Conservation (phyloP, 805 yeast species). For the Metschnikowia shivogae region DNA sequence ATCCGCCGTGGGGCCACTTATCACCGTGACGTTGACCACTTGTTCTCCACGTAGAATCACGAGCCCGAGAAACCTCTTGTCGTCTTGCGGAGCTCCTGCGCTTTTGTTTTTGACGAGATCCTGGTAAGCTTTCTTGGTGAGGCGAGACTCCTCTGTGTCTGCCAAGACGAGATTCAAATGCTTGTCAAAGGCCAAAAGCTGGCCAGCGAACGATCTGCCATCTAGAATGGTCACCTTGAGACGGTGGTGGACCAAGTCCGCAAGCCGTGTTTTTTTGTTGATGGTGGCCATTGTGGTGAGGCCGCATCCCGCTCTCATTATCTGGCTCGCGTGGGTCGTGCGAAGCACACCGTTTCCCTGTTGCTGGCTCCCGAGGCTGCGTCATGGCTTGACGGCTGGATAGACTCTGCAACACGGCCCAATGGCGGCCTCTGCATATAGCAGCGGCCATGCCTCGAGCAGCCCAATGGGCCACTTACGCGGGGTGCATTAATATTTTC, state of each 20-base stretch:
- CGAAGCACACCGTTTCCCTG: background rate
- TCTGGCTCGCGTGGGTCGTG: background rate
- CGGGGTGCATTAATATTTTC: too few species aligned
- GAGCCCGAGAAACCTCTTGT: constrained; percentile 74
- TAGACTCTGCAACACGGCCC: too few species aligned
- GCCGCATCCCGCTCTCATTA: background rate
- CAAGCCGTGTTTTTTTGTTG: constrained; percentile 40
- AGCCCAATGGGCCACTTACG: too few species aligned
- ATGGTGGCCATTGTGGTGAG: constrained; percentile 15
- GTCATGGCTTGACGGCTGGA: too few species aligned
- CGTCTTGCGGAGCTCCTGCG: constrained; percentile 45
- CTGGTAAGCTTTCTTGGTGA: constrained; percentile 55
- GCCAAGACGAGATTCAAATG: constrained; percentile 82
- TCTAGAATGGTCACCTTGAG: constrained; percentile 75
- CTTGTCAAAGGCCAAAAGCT: constrained; percentile 81
- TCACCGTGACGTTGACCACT: constrained; percentile 67
- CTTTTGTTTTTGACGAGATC: constrained; percentile 29
- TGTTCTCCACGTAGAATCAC: constrained; percentile 86
- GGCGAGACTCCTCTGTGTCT: constrained; percentile 79
- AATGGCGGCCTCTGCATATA: too few species aligned
- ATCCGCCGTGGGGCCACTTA: constrained; percentile 53
- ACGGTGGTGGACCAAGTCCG: constrained; percentile 70
- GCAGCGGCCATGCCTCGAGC: too few species aligned
- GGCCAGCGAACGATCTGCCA: constrained; percentile 73
- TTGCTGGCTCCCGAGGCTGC: too few species aligned